Conservation (phyloP, 23 red algal species). For the Pyropia haitanensis region DNA sequence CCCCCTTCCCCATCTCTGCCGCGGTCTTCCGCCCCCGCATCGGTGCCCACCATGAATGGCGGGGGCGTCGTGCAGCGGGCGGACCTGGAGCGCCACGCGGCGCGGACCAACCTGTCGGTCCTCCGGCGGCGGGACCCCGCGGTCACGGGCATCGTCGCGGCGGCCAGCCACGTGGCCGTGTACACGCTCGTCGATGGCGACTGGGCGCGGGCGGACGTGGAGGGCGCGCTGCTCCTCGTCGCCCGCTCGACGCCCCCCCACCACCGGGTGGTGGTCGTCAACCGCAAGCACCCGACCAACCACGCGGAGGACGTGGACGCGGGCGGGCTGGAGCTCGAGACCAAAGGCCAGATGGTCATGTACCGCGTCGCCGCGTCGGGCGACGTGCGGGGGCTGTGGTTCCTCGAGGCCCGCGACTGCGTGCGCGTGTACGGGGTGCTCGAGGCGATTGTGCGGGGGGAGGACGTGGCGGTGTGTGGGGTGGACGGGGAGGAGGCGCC, state of each 20-base stretch:
- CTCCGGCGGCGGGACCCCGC: slow-evolving; percentile 30
- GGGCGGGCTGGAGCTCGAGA: slow-evolving; percentile 39
- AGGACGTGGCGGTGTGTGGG: too few relatives aligned
- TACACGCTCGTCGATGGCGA: slow-evolving; percentile 18
- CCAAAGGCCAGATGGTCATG: slow-evolving; percentile 47
- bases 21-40: too few relatives aligned
- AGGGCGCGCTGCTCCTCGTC: slow-evolving; percentile 41
- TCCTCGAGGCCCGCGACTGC: too few relatives aligned
- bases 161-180: slow-evolving; percentile 34
- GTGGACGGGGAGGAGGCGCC: too few relatives aligned
- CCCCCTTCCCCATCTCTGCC: too few relatives aligned
- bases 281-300: slow-evolving; percentile 34
- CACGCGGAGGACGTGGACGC: slow-evolving; percentile 31
- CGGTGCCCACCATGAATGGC: too few relatives aligned
- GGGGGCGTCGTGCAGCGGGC: too few relatives aligned
- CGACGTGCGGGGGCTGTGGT: too few relatives aligned
- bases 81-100: slow-evolving; percentile 4
- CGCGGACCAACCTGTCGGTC: slow-evolving; percentile 40
- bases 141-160: slow-evolving; percentile 14
- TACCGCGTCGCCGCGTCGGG: slow-evolving; percentile 1
- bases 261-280: slow-evolving; percentile 45
- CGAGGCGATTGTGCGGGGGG: too few relatives aligned
- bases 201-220: slow-evolving; percentile 40
- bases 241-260: slow-evolving; percentile 16
- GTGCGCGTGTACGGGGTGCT: too few relatives aligned